phyloP scores from a whole-genome alignment of 352 stramenopile genomes.

The Pythium catenulatum region DNA sequence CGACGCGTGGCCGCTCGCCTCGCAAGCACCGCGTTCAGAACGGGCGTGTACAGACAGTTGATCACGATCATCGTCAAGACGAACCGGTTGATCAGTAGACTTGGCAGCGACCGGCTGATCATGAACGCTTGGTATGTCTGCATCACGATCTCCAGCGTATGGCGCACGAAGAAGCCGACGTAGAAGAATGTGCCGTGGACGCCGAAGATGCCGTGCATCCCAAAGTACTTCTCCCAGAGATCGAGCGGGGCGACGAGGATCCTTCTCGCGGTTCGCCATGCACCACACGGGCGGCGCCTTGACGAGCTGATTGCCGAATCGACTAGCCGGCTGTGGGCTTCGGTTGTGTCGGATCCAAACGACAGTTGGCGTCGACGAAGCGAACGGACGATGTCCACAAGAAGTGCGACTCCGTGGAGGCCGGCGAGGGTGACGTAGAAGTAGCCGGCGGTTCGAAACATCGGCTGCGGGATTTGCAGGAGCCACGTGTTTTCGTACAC shows the following conservation, averaged over 20 bases:
- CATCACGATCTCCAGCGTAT: slow-evolving; percentile 20
- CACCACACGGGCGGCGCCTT: too few relatives aligned
- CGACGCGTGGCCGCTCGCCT: background rate
- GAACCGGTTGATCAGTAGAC: slow-evolving; percentile 22
- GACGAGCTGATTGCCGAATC: too few relatives aligned
- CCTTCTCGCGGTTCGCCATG: background rate
- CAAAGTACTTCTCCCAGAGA: slow-evolving; percentile 1
- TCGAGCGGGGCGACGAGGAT: background rate
- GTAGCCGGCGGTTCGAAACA: background rate
- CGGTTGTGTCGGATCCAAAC: background rate
- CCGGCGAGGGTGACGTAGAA: background rate
- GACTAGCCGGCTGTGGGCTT: background rate
- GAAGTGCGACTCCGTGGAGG: background rate
- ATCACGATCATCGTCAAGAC: slow-evolving; percentile 11
- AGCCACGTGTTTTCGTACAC: slow-evolving; percentile 36
- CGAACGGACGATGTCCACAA: background rate
- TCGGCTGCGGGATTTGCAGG: background rate
- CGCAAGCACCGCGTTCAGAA: background rate
- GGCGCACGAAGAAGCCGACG: slow-evolving; percentile 2
- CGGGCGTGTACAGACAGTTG: slow-evolving; percentile 30
- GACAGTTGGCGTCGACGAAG: background rate
- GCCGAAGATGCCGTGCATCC: background rate
- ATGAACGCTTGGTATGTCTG: slow-evolving; percentile 50
- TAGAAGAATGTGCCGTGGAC: slow-evolving; percentile 31
- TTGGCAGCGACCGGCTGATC: slow-evolving; percentile 20